Percentiles rank a stretch among this genome's conserved stretches.
Conservation (phyloP, 23 red algal species). For the Chondrus crispus region DNA sequence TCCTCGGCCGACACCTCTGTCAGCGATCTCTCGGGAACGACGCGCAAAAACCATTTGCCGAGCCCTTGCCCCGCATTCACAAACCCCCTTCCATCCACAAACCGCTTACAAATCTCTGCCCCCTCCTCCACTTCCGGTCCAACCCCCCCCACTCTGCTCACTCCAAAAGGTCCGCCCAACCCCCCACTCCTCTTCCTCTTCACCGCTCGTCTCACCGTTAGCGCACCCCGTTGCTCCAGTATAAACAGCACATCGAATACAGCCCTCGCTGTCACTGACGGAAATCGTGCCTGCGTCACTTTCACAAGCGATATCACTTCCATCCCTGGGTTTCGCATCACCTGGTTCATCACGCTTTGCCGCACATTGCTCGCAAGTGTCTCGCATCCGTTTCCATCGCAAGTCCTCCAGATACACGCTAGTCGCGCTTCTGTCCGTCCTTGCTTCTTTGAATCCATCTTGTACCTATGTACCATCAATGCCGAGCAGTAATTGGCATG, state of each 20-base stretch:
- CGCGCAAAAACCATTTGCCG: too few species aligned
- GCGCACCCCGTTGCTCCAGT: neutral
- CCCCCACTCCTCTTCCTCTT: neutral
- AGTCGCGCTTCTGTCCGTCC: neutral
- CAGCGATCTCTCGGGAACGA: too few species aligned
- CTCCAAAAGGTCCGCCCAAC: too few species aligned
- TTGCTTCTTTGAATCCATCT: neutral
- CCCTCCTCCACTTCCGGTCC: neutral
- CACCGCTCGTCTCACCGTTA: neutral
- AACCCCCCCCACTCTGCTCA: neutral
- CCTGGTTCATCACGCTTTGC: neutral
- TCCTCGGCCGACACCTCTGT: too few species aligned
- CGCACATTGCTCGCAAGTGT: neutral
- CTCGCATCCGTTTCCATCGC: neutral
- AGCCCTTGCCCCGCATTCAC: too few species aligned
- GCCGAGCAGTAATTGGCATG: too few species aligned
- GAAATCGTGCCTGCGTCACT: neutral
- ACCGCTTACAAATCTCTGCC: neutral
- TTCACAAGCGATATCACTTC: neutral
- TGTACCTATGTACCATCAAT: too few species aligned
- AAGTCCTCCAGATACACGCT: neutral
- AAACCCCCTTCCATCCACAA: too few species aligned
- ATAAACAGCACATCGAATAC: neutral
- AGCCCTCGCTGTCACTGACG: neutral
- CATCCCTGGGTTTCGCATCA: neutral